Percentiles rank a stretch among this genome's conserved stretches.
phyloP scores from a whole-genome alignment of 2,329 filamentous ascomycete species.

The Lomentospora prolificans region DNA sequence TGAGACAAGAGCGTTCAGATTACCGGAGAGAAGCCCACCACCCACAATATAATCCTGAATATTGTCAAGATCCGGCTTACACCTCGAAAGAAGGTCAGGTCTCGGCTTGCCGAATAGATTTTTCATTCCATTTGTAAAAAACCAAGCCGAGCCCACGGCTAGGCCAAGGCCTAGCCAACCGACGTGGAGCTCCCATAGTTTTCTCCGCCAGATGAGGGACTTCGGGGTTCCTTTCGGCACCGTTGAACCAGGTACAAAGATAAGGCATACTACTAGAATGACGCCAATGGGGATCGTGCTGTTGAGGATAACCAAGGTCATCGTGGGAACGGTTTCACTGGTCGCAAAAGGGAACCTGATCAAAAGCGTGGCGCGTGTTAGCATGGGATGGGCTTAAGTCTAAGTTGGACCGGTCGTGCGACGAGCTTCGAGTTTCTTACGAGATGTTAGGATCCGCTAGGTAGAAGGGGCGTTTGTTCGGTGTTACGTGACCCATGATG shows the following conservation, averaged over 20 bases:
- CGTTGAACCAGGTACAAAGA: slow-evolving; percentile 63
- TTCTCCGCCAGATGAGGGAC: slow-evolving; percentile 63
- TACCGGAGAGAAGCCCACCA: neutral
- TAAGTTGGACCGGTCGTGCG: neutral
- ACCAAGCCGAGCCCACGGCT: slow-evolving; percentile 60
- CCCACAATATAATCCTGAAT: slow-evolving; percentile 53
- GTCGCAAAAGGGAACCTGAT: slow-evolving; percentile 57
- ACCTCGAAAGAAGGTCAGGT: slow-evolving; percentile 74
- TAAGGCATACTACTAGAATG: slow-evolving; percentile 57
- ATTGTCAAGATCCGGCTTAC: slow-evolving; percentile 61
- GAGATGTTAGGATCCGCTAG: slow-evolving; percentile 60
- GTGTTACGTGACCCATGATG: slow-evolving; percentile 48
- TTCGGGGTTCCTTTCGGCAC: slow-evolving; percentile 53
- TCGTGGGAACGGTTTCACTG: slow-evolving; percentile 64
- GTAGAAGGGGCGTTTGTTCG: slow-evolving; percentile 62
- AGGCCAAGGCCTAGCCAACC: slow-evolving; percentile 76
- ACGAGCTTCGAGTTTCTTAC: slow-evolving; percentile 9
- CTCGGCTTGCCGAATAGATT: slow-evolving; percentile 60
- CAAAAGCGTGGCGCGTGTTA: neutral
- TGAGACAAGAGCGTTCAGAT: slow-evolving; percentile 52
- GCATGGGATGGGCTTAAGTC: neutral
- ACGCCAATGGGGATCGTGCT: slow-evolving; percentile 56
- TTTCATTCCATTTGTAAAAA: slow-evolving; percentile 82
- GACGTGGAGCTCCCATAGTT: slow-evolving; percentile 83
- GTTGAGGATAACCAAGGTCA: slow-evolving; percentile 53